Conservation (phyloP, 345 rosid genomes). For the Gossypioides kirkii region DNA sequence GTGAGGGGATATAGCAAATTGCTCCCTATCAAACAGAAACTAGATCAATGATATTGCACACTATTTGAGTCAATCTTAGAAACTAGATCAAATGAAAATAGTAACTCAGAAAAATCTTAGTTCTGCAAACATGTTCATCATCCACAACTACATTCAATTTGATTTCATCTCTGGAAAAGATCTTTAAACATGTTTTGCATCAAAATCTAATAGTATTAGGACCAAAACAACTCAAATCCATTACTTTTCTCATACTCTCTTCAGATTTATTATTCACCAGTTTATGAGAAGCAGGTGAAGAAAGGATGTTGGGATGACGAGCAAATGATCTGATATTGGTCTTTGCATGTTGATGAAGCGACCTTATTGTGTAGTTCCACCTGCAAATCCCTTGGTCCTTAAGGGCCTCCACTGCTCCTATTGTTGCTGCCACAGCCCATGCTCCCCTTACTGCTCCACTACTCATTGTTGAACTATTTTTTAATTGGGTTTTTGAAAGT, state of each 20-base stretch:
- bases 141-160: not conserved
- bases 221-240: constrained; percentile 24
- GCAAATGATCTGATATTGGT: not conserved
- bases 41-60: too few species aligned
- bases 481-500: not conserved
- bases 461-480: constrained; percentile 12
- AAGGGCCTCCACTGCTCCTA: constrained; percentile 47
- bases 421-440: constrained; percentile 31
- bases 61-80: not conserved
- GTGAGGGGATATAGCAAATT: too few species aligned
- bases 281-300: not conserved
- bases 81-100: too few species aligned
- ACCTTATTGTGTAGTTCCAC: not conserved
- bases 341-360: not conserved
- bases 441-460: constrained; percentile 18
- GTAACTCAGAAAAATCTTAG: too few species aligned
- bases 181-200: not conserved
- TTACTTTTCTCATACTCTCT: not conserved
- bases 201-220: constrained; percentile 13
- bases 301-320: not conserved
- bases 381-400: not conserved
- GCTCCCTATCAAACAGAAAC: too few species aligned
- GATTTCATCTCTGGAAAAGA: not conserved
- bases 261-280: not conserved
- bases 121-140: not conserved